Base-by-base conservation (phyloP, 371 early-diverging fungal genomes). In the Apophysomyces trapeziformis region DNA sequence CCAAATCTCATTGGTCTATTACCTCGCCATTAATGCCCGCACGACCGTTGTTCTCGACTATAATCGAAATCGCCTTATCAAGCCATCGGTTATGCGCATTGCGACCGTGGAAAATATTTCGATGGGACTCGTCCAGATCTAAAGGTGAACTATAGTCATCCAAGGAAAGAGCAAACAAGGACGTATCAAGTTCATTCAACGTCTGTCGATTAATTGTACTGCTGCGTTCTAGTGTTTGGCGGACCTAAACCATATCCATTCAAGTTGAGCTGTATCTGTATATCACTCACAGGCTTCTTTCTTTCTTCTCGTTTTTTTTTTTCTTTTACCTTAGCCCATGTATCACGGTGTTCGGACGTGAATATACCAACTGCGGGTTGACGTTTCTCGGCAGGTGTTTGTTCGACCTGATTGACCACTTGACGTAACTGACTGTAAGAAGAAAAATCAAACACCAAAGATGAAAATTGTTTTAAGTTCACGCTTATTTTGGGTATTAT, bases 11-110 rank as follows among this genome's bases (percentile, higher is more conserved):
- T 26, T 26, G 32, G 32, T 26, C 36, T 2, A 41, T 65, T 83
- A 89, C 90, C 78, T 98, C 98, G 46, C 97, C 96, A 76, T 96
- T 98, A 66, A 95, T 84, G 65, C 98, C 98, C 38, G 92, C 91
- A 50, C 93, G 89, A 26, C 96, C 98, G 65, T 89, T 92, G 69
- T 78, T 89, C 57, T 92, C 83, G 26, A 96, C 90, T 67, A 96
- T 90, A 58, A 97, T 75, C 71, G 92, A 92, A 58, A 98, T 76
- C 14, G 93, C 79, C 82, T 97, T 98, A 83, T 98, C 98, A 78
- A 95, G 96, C 97, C 97, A 98, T 35, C 98, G 86, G 80, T 98
- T 98, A 37, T 72, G 75, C 1, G 87, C 97, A 47, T 91, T 82
- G 45, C 75, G 67, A 16, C 88, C 89, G 75, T 95, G 94, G 83